phyloP scores from a whole-genome alignment of 2,329 filamentous ascomycete genomes.

The Chrysoporthe austroafricana region DNA sequence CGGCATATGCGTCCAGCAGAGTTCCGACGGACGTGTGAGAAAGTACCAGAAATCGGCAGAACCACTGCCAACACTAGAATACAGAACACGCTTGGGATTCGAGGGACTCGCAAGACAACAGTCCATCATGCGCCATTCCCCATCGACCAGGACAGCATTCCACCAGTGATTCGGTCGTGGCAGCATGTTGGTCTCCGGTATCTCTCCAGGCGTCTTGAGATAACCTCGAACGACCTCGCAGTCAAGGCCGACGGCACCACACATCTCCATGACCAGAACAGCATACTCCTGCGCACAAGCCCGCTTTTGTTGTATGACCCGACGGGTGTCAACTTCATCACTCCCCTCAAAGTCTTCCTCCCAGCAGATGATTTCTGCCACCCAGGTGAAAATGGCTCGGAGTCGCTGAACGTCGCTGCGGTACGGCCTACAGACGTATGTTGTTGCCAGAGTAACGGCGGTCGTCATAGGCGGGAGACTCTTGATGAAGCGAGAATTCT shows the following conservation, averaged over 20 bases:
- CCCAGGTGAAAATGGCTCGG: constrained; percentile 96
- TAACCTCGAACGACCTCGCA: constrained; percentile 89
- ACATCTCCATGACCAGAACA: constrained; percentile 90
- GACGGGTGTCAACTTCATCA: constrained; percentile 72
- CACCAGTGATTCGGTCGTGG: constrained; percentile 96
- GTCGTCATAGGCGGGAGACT: constrained; percentile 82
- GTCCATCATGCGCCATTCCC: constrained; percentile 96
- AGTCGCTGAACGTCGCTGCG: constrained; percentile 91
- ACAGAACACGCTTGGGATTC: constrained; percentile 77
- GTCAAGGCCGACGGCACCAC: constrained; percentile 81
- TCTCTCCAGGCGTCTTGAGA: constrained; percentile 86
- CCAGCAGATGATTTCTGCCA: constrained; percentile 92
- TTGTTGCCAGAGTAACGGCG: constrained; percentile 80
- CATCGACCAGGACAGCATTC: constrained; percentile 92
- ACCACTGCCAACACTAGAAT: constrained; percentile 72
- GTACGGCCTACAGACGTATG: constrained; percentile 92
- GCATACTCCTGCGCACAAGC: constrained; percentile 91
- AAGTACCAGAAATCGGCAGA: constrained; percentile 92
- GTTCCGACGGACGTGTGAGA: constrained; percentile 82
- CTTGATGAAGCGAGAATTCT: constrained; percentile 89
- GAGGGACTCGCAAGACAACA: constrained; percentile 90
- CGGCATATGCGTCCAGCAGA: constrained; percentile 95
- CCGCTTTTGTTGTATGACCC: constrained; percentile 81
- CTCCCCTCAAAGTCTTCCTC: constrained; percentile 88
- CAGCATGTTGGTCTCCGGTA: constrained; percentile 77